Evolutionary conservation across 331 rosid genomes (phyloP).

Genomic region (Phaseolus coccineus): DNA sequence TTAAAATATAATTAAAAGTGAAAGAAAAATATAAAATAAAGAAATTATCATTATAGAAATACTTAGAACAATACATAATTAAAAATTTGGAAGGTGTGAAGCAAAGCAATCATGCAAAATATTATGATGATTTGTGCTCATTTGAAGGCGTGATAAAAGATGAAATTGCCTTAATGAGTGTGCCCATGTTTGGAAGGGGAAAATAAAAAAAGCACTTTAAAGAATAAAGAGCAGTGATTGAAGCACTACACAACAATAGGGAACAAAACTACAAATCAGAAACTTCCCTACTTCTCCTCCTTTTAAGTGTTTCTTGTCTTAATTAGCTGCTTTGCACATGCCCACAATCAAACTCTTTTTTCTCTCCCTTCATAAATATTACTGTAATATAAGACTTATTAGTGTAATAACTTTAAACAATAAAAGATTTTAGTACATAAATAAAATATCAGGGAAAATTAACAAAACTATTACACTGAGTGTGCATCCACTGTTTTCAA

Average conservation of each 20-base stretch:
- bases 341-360: background rate
- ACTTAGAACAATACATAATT: background rate
- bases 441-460: too few species aligned
- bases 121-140: background rate
- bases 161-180: conserved; percentile 17
- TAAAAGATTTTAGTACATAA: background rate
- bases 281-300: background rate
- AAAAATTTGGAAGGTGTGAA: background rate
- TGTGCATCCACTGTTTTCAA: too few species aligned
- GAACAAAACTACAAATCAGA: background rate
- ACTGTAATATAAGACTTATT: too few species aligned
- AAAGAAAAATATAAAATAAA: too few species aligned
- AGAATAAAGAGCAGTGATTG: background rate
- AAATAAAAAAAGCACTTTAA: background rate
- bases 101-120: background rate
- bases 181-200: background rate
- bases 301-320: background rate
- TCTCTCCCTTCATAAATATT: too few species aligned
- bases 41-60: background rate
- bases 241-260: too few species aligned
- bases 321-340: background rate
- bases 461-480: too few species aligned
- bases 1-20: too few species aligned
- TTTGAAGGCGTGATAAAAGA: conserved; percentile 38
- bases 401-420: background rate